Percentiles rank a stretch among this genome's conserved stretches.
Conservation (phyloP, 768 basidiomycete genomes). For the Naganishia vishniacii region DNA sequence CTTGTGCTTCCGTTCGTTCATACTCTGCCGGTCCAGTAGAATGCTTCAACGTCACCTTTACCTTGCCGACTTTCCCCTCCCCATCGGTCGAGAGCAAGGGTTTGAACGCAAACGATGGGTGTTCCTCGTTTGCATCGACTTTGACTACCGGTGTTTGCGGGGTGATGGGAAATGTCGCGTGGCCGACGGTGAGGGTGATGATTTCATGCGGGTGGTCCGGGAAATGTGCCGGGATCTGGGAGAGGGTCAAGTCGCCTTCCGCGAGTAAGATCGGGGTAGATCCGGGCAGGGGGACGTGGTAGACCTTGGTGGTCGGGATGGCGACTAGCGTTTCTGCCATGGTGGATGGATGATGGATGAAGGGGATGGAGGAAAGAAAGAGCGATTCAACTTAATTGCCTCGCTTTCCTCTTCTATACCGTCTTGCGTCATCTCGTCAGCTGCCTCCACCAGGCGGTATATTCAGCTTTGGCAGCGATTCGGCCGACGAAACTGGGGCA, state of each 20-base stretch:
- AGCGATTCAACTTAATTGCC: no score
- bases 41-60: constrained; percentile 30
- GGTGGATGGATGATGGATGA: background rate
- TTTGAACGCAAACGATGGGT: constrained; percentile 38
- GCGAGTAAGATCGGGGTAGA: constrained; percentile 37
- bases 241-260: constrained; percentile 38
- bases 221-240: constrained; percentile 39
- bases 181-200: constrained; percentile 40
- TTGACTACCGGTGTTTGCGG: constrained; percentile 37
- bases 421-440: background rate
- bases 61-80: constrained; percentile 33
- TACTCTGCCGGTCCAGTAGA: constrained; percentile 35
- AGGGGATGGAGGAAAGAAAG: background rate
- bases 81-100: background rate
- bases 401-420: background rate
- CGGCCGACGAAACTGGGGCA: no score
- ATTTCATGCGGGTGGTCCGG: constrained; percentile 33
- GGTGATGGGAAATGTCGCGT: constrained; percentile 37
- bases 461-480: no score
- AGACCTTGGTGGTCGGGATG: constrained; percentile 37
- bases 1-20: constrained; percentile 39
- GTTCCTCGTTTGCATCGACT: constrained; percentile 38
- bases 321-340: constrained; percentile 10
- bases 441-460: no score
- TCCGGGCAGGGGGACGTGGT: constrained; percentile 37